phyloP scores from a whole-genome alignment of 2,329 filamentous ascomycete genomes.

The Penicillium sclerotigenum region DNA sequence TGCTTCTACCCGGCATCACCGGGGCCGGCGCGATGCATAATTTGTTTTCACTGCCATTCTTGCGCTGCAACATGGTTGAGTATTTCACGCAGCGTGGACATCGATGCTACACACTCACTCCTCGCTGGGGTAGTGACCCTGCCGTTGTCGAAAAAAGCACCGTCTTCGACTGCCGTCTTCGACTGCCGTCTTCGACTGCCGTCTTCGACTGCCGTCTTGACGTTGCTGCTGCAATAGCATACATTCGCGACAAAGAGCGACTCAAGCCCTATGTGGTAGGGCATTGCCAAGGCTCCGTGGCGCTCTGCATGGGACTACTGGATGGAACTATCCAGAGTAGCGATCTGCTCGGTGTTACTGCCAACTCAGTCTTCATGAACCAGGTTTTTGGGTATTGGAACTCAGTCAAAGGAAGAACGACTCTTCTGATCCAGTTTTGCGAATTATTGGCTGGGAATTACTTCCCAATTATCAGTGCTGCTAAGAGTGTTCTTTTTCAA shows the following conservation, averaged over 20 bases:
- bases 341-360: slow-evolving; percentile 18
- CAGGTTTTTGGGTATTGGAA: slow-evolving; percentile 19
- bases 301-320: slow-evolving; percentile 18
- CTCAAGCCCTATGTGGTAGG: slow-evolving; percentile 17
- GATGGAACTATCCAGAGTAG: slow-evolving; percentile 18
- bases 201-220: slow-evolving; percentile 11
- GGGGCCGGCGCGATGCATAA: background rate
- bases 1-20: slow-evolving; percentile 1
- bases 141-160: background rate
- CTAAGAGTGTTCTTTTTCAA: slow-evolving; percentile 11
- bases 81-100: slow-evolving; percentile 7
- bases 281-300: slow-evolving; percentile 20
- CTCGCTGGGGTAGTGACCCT: slow-evolving; percentile 1
- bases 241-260: slow-evolving; percentile 9
- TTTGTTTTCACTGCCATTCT: background rate
- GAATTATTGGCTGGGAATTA: slow-evolving; percentile 12
- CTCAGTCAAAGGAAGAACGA: slow-evolving; percentile 6
- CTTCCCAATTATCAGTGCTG: slow-evolving; percentile 11
- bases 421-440: slow-evolving; percentile 1
- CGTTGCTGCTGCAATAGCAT: slow-evolving; percentile 13
- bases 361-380: slow-evolving; percentile 24
- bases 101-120: slow-evolving; percentile 7
- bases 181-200: too few relatives aligned
- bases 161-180: slow-evolving; percentile 8
- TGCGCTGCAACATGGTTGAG: slow-evolving; percentile 7